A percentile compares a stretch with the other conserved stretches of the same genome.
phyloP scores from a whole-genome alignment of 1,284 basidiomycete species.

The Inonotus obliquus region DNA sequence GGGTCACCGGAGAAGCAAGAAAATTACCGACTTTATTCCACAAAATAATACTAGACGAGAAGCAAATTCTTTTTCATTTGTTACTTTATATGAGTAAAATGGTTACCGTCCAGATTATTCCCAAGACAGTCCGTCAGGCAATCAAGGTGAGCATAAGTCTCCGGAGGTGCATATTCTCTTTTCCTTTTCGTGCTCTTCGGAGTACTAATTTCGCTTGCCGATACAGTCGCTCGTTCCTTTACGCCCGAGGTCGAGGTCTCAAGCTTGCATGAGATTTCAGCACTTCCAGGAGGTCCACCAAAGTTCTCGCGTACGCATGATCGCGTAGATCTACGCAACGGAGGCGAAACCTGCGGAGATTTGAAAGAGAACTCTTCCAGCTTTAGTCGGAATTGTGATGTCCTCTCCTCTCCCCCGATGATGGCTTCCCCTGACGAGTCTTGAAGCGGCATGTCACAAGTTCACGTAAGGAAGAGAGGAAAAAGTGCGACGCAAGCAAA shows the following conservation, averaged over 20 bases:
- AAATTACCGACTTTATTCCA: conserved; percentile 54
- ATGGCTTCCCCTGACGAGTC: not conserved
- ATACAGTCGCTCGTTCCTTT: not conserved
- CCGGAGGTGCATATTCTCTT: conserved; percentile 41
- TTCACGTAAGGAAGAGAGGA: too few relatives aligned
- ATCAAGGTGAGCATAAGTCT: conserved; percentile 43
- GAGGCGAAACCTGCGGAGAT: not conserved
- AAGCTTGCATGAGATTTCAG: not conserved
- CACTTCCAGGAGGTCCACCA: not conserved
- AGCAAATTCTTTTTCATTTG: not conserved
- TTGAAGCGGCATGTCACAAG: not conserved
- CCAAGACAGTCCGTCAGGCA: conserved; percentile 38
- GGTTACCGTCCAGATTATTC: conserved; percentile 40
- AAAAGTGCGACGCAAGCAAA: too few relatives aligned
- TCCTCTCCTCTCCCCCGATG: not conserved
- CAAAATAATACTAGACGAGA: conserved; percentile 51
- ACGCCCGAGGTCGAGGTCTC: not conserved
- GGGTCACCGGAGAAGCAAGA: not conserved
- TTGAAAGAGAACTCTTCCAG: not conserved
- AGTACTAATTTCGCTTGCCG: not conserved
- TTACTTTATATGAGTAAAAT: not conserved
- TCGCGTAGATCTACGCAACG: not conserved
- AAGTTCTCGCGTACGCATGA: not conserved
- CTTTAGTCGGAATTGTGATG: not conserved
- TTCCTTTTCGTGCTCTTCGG: conserved; percentile 26